Conservation (phyloP, 2,329 filamentous ascomycete species). For the Teratosphaeriaceae sp. region DNA sequence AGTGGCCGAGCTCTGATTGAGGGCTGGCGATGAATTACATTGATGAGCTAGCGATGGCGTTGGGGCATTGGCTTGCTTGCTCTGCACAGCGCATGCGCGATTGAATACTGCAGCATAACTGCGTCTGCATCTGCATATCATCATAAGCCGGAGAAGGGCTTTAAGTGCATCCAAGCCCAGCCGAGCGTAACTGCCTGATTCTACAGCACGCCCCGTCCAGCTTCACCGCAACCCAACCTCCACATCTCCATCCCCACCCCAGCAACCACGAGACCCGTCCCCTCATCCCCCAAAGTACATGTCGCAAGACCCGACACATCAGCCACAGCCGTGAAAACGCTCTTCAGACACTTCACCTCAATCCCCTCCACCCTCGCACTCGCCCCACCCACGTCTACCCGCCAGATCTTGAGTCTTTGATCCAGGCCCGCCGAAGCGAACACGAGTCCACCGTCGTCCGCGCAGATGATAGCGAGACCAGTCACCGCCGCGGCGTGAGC, state of each 20-base stretch:
- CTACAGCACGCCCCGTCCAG: too few species aligned
- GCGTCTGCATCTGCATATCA: too few species aligned
- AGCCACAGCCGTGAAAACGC: constrained; percentile 44
- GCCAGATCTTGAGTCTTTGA: constrained; percentile 44
- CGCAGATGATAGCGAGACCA: constrained; percentile 37
- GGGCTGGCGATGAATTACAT: too few species aligned
- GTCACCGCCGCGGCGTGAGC: constrained; percentile 71
- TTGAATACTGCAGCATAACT: too few species aligned
- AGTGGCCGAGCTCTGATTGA: too few species aligned
- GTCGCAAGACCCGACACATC: constrained; percentile 49
- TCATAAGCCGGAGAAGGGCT: too few species aligned
- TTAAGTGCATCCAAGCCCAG: too few species aligned
- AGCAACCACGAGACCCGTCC: constrained; percentile 33
- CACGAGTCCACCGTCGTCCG: constrained; percentile 1
- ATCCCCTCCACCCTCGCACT: constrained; percentile 22
- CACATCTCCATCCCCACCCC: constrained; percentile 44
- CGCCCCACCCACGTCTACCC: constrained; percentile 22
- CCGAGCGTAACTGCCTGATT: too few species aligned
- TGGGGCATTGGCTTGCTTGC: too few species aligned
- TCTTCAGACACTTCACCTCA: constrained; percentile 25
- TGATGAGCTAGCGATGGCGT: too few species aligned
- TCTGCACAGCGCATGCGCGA: too few species aligned
- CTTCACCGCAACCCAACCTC: too few species aligned
- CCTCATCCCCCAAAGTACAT: constrained; percentile 17
- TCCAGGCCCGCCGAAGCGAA: constrained; percentile 37